Percentiles rank a stretch among this genome's conserved stretches.
These are phyloP conservation scores for Pezicula carpinea DNA, from an alignment of 2,329 filamentous ascomycete genomes.

Conservation along the genomic window DNA sequence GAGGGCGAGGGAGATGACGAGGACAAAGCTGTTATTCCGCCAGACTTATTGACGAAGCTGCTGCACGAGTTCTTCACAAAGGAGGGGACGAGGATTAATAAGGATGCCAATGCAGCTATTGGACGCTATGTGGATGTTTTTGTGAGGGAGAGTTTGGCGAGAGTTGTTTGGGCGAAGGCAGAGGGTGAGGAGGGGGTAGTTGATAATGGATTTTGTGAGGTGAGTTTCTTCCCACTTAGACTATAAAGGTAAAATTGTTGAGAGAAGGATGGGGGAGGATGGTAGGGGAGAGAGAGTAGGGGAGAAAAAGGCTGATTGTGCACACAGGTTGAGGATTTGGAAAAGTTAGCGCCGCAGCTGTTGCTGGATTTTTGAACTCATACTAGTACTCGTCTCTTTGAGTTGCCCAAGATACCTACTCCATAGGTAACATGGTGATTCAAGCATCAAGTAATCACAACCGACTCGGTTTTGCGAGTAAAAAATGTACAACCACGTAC, in stretches of 20 bases:
- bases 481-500: no score
- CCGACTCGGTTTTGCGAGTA: no score
- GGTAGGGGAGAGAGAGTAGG: slow-evolving; percentile 13
- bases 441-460: no score
- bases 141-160: slow-evolving; percentile 79
- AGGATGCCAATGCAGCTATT: slow-evolving; percentile 71
- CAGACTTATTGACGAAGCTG: slow-evolving; percentile 68
- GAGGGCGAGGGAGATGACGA: background rate
- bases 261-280: background rate
- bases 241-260: background rate
- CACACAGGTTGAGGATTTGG: slow-evolving; percentile 76
- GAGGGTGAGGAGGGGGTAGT: slow-evolving; percentile 32
- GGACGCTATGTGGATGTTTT: slow-evolving; percentile 89
- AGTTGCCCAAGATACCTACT: no score
- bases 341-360: slow-evolving; percentile 81
- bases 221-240: slow-evolving; percentile 34
- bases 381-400: no score
- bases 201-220: slow-evolving; percentile 66
- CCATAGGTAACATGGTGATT: no score
- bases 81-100: slow-evolving; percentile 65
- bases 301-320: slow-evolving; percentile 7
- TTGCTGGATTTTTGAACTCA: slow-evolving; percentile 80
- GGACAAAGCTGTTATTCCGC: slow-evolving; percentile 50
- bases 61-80: slow-evolving; percentile 74
- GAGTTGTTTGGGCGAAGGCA: slow-evolving; percentile 66